Evolutionary conservation across 495 filamentous ascomycete species (phyloP).

Genomic region (Stereocaulon alpinum): DNA sequence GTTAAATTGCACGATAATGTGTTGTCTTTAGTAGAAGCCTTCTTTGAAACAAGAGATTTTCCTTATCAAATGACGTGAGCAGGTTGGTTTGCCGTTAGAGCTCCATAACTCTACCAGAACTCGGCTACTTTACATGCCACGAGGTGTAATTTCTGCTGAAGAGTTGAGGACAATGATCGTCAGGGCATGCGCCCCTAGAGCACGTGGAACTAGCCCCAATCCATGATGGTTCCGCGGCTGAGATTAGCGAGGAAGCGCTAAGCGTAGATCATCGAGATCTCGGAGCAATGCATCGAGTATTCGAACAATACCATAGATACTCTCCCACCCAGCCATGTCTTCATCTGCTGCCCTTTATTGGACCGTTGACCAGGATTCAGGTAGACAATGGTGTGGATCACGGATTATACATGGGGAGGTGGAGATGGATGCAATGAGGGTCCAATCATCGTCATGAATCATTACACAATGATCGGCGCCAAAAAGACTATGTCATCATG

Average conservation of each 20-base stretch:
- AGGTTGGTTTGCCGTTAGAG: too few species aligned
- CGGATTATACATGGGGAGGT: neutral
- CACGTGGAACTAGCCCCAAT: neutral
- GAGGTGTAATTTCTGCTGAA: neutral
- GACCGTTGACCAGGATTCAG: neutral
- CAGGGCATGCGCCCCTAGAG: neutral
- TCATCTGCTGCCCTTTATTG: neutral
- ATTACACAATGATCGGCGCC: conserved; percentile 2
- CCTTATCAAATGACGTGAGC: too few species aligned
- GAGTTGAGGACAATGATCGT: neutral
- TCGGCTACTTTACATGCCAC: neutral
- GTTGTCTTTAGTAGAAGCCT: too few species aligned
- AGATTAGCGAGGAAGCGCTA: neutral
- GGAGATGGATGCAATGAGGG: neutral
- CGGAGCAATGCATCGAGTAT: neutral
- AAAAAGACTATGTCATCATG: conserved; percentile 9
- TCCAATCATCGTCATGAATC: neutral
- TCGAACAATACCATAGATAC: neutral
- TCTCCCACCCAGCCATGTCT: neutral
- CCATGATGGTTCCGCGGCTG: neutral
- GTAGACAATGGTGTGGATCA: neutral
- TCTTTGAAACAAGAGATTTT: too few species aligned
- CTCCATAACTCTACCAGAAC: too few species aligned
- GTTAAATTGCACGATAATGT: too few species aligned
- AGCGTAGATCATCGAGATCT: neutral